Conservation (phyloP, 768 basidiomycete species). For the Podaxis sp. region DNA sequence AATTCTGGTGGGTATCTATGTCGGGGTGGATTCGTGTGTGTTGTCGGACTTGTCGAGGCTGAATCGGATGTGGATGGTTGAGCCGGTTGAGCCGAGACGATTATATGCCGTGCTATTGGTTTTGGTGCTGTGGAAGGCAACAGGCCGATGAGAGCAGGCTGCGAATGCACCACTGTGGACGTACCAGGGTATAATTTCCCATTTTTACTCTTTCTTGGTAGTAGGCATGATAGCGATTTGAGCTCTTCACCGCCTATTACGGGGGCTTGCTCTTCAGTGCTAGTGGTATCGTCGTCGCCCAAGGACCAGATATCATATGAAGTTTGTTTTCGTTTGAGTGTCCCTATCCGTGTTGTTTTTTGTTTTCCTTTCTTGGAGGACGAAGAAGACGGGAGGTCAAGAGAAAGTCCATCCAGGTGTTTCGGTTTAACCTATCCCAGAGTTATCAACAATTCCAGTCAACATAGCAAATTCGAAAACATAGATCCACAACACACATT, state of each 20-base stretch:
- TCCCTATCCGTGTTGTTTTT: slow-evolving; percentile 42
- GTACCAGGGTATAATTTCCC: slow-evolving; percentile 60
- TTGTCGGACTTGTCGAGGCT: slow-evolving; percentile 17
- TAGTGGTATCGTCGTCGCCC: slow-evolving; percentile 35
- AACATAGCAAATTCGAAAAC: background rate
- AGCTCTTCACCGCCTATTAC: slow-evolving; percentile 62
- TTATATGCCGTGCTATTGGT: slow-evolving; percentile 54
- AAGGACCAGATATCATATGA: slow-evolving; percentile 69
- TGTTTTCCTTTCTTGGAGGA: slow-evolving; percentile 18
- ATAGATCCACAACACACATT: slow-evolving; percentile 42
- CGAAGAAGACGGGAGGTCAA: slow-evolving; percentile 38
- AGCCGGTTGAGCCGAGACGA: slow-evolving; percentile 51
- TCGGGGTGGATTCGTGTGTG: slow-evolving; percentile 53
- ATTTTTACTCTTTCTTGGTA: slow-evolving; percentile 61
- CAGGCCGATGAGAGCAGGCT: background rate
- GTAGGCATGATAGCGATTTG: slow-evolving; percentile 54
- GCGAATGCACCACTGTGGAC: background rate
- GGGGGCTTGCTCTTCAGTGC: background rate
- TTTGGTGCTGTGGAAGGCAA: slow-evolving; percentile 46
- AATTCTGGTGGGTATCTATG: slow-evolving; percentile 56
- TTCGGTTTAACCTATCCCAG: slow-evolving; percentile 59
- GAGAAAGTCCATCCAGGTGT: slow-evolving; percentile 49
- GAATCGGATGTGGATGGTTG: slow-evolving; percentile 31
- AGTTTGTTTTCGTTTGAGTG: slow-evolving; percentile 49
- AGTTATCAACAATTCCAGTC: background rate